Conservation (phyloP, 352 stramenopile species). For the Phytopythium litorale region DNA sequence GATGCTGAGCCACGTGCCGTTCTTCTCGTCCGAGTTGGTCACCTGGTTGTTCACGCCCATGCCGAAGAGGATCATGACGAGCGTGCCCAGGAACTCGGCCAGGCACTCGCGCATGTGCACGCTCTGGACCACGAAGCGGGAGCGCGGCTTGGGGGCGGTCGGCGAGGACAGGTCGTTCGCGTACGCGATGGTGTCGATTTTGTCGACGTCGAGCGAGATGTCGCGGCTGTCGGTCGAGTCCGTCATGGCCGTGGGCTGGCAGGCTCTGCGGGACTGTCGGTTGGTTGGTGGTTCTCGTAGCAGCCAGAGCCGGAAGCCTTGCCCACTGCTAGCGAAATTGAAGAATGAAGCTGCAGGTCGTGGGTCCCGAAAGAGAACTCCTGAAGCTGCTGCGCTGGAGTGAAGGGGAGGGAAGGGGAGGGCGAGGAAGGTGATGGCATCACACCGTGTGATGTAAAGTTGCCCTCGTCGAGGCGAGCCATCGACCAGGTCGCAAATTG, state of each 20-base stretch:
- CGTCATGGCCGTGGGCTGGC: not conserved
- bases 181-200: constrained; percentile 12
- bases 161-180: constrained; percentile 1
- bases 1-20: constrained; percentile 52
- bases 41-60: constrained; percentile 50
- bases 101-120: constrained; percentile 34
- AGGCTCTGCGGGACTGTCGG: not conserved
- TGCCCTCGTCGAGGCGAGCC: not conserved
- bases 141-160: not conserved
- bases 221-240: constrained; percentile 7
- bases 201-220: constrained; percentile 9
- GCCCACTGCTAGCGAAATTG: not conserved
- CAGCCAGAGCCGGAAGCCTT: not conserved
- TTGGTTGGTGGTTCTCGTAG: not conserved
- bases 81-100: constrained; percentile 44
- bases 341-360: not conserved
- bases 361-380: not conserved
- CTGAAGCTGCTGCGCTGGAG: not conserved
- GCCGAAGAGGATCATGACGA: constrained; percentile 43
- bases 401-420: not conserved
- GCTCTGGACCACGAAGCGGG: constrained; percentile 20
- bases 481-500: constrained; percentile 1
- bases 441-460: not conserved
- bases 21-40: constrained; percentile 25
- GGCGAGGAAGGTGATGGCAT: constrained; percentile 1